phyloP scores from a whole-genome alignment of 1,139 yeast species.

The Candida sp. region DNA sequence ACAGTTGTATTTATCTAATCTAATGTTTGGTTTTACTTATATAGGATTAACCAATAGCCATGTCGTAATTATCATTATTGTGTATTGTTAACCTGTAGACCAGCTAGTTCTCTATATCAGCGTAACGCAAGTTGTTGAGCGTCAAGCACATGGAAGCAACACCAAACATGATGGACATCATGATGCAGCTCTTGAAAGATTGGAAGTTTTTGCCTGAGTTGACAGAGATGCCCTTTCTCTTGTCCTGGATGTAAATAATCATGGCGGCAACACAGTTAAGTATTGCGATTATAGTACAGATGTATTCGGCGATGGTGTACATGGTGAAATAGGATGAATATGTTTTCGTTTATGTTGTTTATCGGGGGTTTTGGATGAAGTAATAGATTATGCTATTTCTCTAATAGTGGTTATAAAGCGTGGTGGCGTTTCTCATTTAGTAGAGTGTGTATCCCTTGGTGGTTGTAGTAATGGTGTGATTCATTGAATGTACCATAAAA shows the following conservation, averaged over 20 bases:
- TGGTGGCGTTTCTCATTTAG: background rate
- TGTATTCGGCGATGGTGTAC: constrained; percentile 20
- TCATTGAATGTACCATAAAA: constrained; percentile 3
- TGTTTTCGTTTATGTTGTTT: background rate
- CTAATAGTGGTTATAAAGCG: background rate
- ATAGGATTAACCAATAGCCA: no score
- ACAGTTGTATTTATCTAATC: background rate
- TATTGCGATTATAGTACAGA: constrained; percentile 25
- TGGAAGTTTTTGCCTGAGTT: constrained; percentile 25
- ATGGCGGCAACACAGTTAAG: constrained; percentile 24
- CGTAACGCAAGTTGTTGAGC: constrained; percentile 5
- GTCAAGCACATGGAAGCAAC: constrained; percentile 20
- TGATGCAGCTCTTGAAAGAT: constrained; percentile 25
- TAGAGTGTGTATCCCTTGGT: background rate
- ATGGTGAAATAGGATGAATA: constrained; percentile 4
- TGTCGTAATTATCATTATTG: no score
- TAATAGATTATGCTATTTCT: background rate
- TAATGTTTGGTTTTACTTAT: background rate
- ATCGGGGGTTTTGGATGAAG: background rate
- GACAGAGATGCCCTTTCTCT: constrained; percentile 19
- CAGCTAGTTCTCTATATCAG: background rate
- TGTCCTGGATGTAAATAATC: constrained; percentile 23
- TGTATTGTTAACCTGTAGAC: background rate
- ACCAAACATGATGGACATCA: constrained; percentile 27
- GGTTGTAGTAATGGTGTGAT: background rate